Evolutionary conservation across 805 yeast species (phyloP).

Genomic region (Yamadazyma sp.): DNA sequence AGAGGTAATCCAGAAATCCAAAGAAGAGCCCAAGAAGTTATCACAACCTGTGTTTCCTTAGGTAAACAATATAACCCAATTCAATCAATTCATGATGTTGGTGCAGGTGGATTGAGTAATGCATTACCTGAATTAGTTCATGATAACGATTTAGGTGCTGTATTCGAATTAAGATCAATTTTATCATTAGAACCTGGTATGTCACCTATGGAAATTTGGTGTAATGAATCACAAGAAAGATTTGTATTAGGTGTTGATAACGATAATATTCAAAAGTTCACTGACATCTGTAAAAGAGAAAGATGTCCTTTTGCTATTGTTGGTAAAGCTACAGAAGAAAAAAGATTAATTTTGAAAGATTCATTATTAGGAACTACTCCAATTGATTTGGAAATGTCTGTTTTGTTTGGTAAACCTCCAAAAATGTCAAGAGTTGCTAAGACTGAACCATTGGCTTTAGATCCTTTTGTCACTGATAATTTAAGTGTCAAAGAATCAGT

Average conservation of each 20-base stretch:
- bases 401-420: conserved; percentile 95
- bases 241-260: conserved; percentile 91
- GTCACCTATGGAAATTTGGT: conserved; percentile 99
- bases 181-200: conserved; percentile 92
- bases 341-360: conserved; percentile 79
- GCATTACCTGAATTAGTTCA: conserved; percentile 97
- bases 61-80: conserved; percentile 70
- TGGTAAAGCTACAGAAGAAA: conserved; percentile 88
- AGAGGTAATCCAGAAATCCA: conserved; percentile 99
- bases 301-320: conserved; percentile 96
- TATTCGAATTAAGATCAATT: conserved; percentile 85
- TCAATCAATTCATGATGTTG: conserved; percentile 96
- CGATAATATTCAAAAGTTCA: conserved; percentile 67
- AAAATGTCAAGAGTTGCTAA: conserved; percentile 78
- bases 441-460: conserved; percentile 57
- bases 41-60: conserved; percentile 85
- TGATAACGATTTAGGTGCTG: conserved; percentile 94
- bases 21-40: conserved; percentile 98
- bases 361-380: conserved; percentile 76
- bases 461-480: conserved; percentile 30
- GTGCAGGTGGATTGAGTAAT: conserved; percentile 98
- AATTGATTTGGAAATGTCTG: conserved; percentile 92
- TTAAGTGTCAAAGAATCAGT: conserved; percentile 60
- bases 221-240: conserved; percentile 98
- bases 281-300: conserved; percentile 85